A percentile compares a stretch with the other conserved stretches of the same genome.
These are phyloP conservation scores for Alectoria sarmentosa DNA, from an alignment of 495 filamentous ascomycete species.

Conservation along the genomic window DNA sequence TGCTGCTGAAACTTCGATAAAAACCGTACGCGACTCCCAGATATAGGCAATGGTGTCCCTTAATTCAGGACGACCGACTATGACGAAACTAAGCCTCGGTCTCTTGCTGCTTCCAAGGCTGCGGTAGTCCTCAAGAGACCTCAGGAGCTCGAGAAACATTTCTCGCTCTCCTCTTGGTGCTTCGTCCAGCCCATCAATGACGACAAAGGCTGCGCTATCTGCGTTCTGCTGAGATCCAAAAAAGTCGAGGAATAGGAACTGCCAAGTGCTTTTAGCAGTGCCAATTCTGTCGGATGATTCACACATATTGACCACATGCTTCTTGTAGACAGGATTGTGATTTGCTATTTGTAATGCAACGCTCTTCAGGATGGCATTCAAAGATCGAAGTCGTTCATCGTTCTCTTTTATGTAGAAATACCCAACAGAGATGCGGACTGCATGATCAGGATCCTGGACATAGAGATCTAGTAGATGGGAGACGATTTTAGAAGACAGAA, in stretches of 20 bases:
- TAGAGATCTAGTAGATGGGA: slow-evolving; percentile 19
- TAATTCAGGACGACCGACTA: slow-evolving; percentile 32
- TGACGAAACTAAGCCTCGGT: slow-evolving; percentile 24
- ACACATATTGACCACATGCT: slow-evolving; percentile 23
- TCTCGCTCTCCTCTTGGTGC: slow-evolving; percentile 27
- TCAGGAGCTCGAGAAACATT: slow-evolving; percentile 25
- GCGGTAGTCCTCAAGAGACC: slow-evolving; percentile 7
- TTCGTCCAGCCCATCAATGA: slow-evolving; percentile 36
- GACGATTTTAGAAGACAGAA: slow-evolving; percentile 30
- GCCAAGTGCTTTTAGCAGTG: slow-evolving; percentile 31
- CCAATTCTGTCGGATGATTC: slow-evolving; percentile 25
- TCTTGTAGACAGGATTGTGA: slow-evolving; percentile 30
- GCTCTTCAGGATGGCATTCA: slow-evolving; percentile 29
- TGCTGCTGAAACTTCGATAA: slow-evolving; percentile 30
- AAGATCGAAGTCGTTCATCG: slow-evolving; percentile 28
- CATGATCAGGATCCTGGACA: slow-evolving; percentile 19
- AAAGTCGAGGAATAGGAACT: slow-evolving; percentile 29
- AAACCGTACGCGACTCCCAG: slow-evolving; percentile 20
- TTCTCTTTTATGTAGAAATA: slow-evolving; percentile 36
- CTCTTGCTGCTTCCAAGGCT: background rate
- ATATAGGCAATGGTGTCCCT: slow-evolving; percentile 24
- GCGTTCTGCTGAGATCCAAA: slow-evolving; percentile 22
- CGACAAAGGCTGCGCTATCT: slow-evolving; percentile 27
- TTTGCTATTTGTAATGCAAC: slow-evolving; percentile 32
- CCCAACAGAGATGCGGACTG: slow-evolving; percentile 24